Evolutionary conservation across 108 stramenopile genomes (phyloP).

Genomic region (Asterionellopsis glacialis): DNA sequence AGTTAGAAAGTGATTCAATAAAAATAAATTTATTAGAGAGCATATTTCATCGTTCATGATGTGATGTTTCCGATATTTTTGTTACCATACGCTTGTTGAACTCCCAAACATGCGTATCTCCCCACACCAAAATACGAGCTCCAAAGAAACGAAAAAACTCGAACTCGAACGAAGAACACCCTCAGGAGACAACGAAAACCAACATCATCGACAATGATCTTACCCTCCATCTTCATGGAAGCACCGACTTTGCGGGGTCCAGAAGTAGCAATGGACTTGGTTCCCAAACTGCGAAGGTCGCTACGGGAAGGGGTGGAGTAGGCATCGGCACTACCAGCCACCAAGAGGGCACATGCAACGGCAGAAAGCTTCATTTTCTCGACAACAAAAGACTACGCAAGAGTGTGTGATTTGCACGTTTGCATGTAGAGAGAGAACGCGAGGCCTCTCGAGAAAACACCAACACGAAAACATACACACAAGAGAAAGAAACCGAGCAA

Average conservation of each 20-base stretch:
- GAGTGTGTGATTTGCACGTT: too few relatives aligned
- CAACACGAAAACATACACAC: too few relatives aligned
- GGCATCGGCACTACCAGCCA: slow-evolving; percentile 48
- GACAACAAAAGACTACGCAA: too few relatives aligned
- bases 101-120: background rate
- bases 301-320: slow-evolving; percentile 55
- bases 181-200: background rate
- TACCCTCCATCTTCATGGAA: slow-evolving; percentile 82
- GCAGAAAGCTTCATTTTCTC: slow-evolving; percentile 63
- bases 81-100: background rate
- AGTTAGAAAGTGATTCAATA: too few relatives aligned
- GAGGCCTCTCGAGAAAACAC: too few relatives aligned
- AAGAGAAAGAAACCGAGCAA: too few relatives aligned
- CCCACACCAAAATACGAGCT: background rate
- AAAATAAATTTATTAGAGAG: too few relatives aligned
- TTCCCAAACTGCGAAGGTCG: slow-evolving; percentile 53
- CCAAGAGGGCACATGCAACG: slow-evolving; percentile 32
- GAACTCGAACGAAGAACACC: background rate
- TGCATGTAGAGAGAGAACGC: too few relatives aligned
- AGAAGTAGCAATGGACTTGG: slow-evolving; percentile 40
- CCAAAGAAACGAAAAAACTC: background rate
- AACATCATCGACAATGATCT: slow-evolving; percentile 16
- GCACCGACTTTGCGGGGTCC: slow-evolving; percentile 22
- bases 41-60: too few relatives aligned
- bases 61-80: background rate